Conservation (phyloP, 2,329 filamentous ascomycete genomes). For the Scytalidium sp. region DNA sequence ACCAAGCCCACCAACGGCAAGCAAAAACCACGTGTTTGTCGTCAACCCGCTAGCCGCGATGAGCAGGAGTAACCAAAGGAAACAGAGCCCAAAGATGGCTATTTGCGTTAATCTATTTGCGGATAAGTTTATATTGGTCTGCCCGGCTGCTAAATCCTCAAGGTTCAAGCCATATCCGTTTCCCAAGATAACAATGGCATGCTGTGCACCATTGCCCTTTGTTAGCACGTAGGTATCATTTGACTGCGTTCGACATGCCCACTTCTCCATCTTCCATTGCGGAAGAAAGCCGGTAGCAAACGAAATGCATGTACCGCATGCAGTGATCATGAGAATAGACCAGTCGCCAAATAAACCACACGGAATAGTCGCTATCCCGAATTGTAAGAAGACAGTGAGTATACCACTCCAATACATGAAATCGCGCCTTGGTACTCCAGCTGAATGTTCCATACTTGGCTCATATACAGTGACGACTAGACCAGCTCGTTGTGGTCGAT, state of each 20-base stretch:
- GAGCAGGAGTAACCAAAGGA: conserved; percentile 38
- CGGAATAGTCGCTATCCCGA: conserved; percentile 5
- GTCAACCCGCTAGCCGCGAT: conserved; percentile 35
- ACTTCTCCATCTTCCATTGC: conserved; percentile 21
- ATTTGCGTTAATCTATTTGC: conserved; percentile 1
- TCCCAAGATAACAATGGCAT: conserved; percentile 36
- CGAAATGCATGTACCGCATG: no score
- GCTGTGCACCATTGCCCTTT: conserved; percentile 36
- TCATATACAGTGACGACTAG: conserved; percentile 21
- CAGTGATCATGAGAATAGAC: conserved; percentile 34
- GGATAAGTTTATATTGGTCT: conserved; percentile 12
- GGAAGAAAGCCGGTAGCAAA: conserved; percentile 1
- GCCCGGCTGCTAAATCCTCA: conserved; percentile 34
- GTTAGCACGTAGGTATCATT: conserved; percentile 28
- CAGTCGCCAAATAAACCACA: conserved; percentile 4
- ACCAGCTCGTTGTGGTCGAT: conserved; percentile 15
- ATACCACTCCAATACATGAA: conserved; percentile 17
- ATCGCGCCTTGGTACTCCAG: conserved; percentile 14
- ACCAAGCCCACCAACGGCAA: conserved; percentile 37
- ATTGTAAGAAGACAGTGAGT: conserved; percentile 9
- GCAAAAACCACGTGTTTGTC: conserved; percentile 36
- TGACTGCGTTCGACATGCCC: conserved; percentile 9
- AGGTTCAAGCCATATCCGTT: conserved; percentile 33
- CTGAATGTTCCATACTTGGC: conserved; percentile 4
- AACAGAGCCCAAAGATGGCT: conserved; percentile 16